Base-by-base conservation (phyloP, 331 rosid species). In the Cydonia oblonga region DNA sequence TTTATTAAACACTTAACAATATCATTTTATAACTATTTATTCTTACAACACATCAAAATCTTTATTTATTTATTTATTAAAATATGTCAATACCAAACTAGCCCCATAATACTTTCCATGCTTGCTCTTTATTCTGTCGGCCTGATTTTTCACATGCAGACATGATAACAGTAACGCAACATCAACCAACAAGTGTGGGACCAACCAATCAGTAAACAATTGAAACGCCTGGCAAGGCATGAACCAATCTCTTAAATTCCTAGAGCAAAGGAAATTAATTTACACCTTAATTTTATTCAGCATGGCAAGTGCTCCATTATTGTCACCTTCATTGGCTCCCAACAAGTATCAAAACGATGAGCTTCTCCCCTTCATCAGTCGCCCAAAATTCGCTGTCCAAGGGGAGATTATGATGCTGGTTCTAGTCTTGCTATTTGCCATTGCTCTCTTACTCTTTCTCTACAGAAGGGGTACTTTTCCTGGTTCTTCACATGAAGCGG, bases 341-440 rank as follows among this genome's bases (percentile, higher is more conserved):
- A 46, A 15, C n/a, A 18, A 49, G 54, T 49, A 7, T 49, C n/a
- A 49, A 49, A 13, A 49, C 54, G n/a, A 16, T 24, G 57, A 49
- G 18, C 29, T 51, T 32, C 58, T 11, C 44, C 59, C 78, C 67
- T 56, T 69, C 13, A 19, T 69, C 32, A 23, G 59, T 33, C 75
- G 81, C 79, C 81, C 85, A 4, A 44, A 78, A 60, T 81, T 75
- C 29, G 79, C 72, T 26, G 75, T 66, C 16, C 76, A 81, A 23
- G 87, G 87, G 59, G 77, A 75, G 79, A 81, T 81, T 69, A 30
- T 79, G 85, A 25, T 81, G 70, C 75, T 84, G 40, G 85, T 75
- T 71, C 25, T 81, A 24, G 75, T 84, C 38, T 52, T 81, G 15
- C 64, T 69, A 15, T 84, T 84, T 20, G 12, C 65, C 42, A 7